Evolutionary conservation across 306 rosid genomes (phyloP).

Genomic region (Canavalia gladiata): DNA sequence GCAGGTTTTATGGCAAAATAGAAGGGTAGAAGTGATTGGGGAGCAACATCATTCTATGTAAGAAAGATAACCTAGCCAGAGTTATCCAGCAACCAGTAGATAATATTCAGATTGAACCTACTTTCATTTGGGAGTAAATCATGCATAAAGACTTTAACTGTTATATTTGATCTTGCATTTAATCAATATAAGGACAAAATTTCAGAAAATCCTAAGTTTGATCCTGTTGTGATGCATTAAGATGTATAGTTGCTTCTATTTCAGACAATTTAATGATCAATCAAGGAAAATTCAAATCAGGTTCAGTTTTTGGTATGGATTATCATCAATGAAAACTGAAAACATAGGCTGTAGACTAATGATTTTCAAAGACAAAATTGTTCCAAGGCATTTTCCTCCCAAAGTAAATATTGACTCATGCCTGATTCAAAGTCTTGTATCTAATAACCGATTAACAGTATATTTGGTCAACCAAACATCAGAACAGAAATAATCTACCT

Average conservation of each 20-base stretch:
- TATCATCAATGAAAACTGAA: constrained; percentile 13
- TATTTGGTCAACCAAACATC: constrained; percentile 19
- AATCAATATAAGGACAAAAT: constrained; percentile 14
- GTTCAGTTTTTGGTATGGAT: constrained; percentile 12
- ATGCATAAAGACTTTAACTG: neutral
- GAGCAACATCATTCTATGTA: constrained; percentile 5
- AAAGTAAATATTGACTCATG: constrained; percentile 26
- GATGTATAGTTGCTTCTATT: constrained; percentile 4
- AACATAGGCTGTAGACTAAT: neutral
- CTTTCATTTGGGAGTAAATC: neutral
- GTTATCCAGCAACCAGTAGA: constrained; percentile 5
- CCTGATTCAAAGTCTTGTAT: constrained; percentile 34
- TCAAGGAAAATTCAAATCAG: constrained; percentile 30
- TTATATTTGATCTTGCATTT: neutral
- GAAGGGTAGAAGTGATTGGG: neutral
- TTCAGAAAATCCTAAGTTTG: constrained; percentile 24
- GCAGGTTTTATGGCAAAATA: neutral
- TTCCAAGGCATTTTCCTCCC: constrained; percentile 25
- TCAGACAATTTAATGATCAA: constrained; percentile 7
- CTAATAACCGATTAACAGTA: neutral
- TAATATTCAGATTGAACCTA: constrained; percentile 4
- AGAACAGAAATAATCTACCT: constrained; percentile 5
- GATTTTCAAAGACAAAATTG: constrained; percentile 26
- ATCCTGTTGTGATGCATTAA: constrained; percentile 6
- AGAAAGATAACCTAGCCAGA: neutral